Conservation (phyloP, 2,329 filamentous ascomycete species). For the Calonectria hawksworthii region DNA sequence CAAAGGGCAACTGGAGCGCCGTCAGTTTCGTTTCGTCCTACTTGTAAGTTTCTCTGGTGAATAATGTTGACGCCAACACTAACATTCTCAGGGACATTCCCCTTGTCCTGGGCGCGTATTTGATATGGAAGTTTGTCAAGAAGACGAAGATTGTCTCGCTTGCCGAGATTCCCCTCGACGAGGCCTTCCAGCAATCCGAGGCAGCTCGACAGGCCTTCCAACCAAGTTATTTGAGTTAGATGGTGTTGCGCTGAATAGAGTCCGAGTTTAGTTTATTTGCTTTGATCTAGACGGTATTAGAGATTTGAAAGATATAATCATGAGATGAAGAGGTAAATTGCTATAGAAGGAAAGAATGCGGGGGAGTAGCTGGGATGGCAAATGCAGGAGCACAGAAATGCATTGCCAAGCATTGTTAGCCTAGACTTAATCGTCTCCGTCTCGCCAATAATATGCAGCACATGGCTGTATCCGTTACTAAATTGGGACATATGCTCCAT, state of each 20-base stretch:
- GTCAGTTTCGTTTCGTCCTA: slow-evolving; percentile 73
- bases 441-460: slow-evolving; percentile 10
- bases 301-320: background rate
- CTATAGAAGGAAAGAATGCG: background rate
- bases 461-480: background rate
- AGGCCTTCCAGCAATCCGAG: slow-evolving; percentile 56
- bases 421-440: background rate
- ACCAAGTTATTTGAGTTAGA: background rate
- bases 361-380: background rate
- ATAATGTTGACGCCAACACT: slow-evolving; percentile 24
- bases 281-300: slow-evolving; percentile 2
- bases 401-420: slow-evolving; percentile 1
- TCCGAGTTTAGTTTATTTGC: background rate
- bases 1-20: slow-evolving; percentile 69
- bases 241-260: background rate
- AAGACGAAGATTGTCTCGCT: slow-evolving; percentile 69
- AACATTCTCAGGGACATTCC: slow-evolving; percentile 66
- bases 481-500: background rate
- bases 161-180: slow-evolving; percentile 64
- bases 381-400: slow-evolving; percentile 13
- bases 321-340: background rate
- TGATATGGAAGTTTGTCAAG: slow-evolving; percentile 76
- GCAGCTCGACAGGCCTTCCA: background rate
- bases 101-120: slow-evolving; percentile 68
- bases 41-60: slow-evolving; percentile 60